Conservation (phyloP, 164 flowering plant genomes). For the Amborella trichopoda region DNA sequence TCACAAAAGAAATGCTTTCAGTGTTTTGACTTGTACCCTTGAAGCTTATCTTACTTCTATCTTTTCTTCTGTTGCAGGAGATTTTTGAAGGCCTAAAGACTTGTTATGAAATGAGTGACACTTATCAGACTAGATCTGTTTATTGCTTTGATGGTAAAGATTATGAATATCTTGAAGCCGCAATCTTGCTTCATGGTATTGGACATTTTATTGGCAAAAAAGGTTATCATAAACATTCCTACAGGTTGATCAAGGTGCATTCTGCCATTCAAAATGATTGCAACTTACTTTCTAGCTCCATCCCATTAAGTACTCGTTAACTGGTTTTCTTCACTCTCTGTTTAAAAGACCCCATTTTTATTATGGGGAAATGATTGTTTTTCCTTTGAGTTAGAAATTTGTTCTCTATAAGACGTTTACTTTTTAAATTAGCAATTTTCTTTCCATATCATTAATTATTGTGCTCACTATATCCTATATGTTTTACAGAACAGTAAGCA, state of each 20-base stretch:
- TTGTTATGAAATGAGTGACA: conserved; percentile 13
- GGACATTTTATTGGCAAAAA: conserved; percentile 45
- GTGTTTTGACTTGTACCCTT: too few relatives aligned
- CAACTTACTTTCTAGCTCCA: background rate
- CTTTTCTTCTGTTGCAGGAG: conserved; percentile 23
- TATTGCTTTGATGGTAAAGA: conserved; percentile 33
- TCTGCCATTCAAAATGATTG: conserved; percentile 1
- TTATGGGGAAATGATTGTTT: background rate
- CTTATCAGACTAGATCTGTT: conserved; percentile 6
- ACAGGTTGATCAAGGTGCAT: conserved; percentile 40
- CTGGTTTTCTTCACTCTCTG: background rate
- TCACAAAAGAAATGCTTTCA: too few relatives aligned
- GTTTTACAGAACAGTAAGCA: conserved; percentile 42
- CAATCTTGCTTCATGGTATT: conserved; percentile 62
- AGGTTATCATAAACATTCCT: conserved; percentile 62
- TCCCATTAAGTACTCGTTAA: background rate
- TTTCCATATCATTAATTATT: background rate
- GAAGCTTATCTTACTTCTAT: conserved; percentile 4
- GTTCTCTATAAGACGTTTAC: background rate
- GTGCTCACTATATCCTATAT: background rate
- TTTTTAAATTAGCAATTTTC: background rate
- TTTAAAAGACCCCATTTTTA: background rate
- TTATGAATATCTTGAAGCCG: conserved; percentile 75
- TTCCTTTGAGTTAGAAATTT: background rate
- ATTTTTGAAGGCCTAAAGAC: conserved; percentile 37